Conservation (phyloP, 2,329 filamentous ascomycete genomes). For the Meredithiella fracta region DNA sequence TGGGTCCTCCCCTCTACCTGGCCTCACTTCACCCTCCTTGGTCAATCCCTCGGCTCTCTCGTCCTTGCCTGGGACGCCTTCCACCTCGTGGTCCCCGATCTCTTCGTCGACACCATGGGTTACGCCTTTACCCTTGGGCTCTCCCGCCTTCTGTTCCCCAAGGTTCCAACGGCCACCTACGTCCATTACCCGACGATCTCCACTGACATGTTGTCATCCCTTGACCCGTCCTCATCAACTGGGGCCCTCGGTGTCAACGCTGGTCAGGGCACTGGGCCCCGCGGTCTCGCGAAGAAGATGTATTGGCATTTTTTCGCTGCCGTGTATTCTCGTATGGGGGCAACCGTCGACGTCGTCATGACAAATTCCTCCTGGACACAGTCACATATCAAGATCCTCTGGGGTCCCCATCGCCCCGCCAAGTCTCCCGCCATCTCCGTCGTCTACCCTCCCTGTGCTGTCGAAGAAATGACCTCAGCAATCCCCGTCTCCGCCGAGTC, state of each 20-base stretch:
- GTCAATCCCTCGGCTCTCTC: constrained; percentile 83
- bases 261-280: constrained; percentile 56
- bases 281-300: constrained; percentile 53
- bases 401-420: constrained; percentile 44
- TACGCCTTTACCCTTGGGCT: constrained; percentile 83
- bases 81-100: constrained; percentile 74
- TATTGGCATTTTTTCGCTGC: constrained; percentile 82
- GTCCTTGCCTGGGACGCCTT: constrained; percentile 85
- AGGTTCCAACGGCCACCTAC: constrained; percentile 75
- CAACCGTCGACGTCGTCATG: constrained; percentile 83
- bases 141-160: constrained; percentile 63
- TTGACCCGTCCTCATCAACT: constrained; percentile 44
- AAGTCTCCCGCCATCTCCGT: constrained; percentile 41
- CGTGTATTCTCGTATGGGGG: constrained; percentile 68
- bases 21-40: constrained; percentile 80
- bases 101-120: constrained; percentile 96
- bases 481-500: constrained; percentile 55
- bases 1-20: constrained; percentile 78
- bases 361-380: constrained; percentile 96
- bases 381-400: constrained; percentile 61
- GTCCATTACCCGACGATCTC: constrained; percentile 98
- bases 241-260: constrained; percentile 64
- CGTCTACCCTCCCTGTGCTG: constrained; percentile 84
- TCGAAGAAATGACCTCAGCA: constrained; percentile 61
- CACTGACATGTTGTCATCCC: constrained; percentile 84